A percentile compares a stretch with the other conserved stretches of the same genome.
phyloP scores from a whole-genome alignment of 2,329 filamentous ascomycete species.

The Talaromyces piceae region DNA sequence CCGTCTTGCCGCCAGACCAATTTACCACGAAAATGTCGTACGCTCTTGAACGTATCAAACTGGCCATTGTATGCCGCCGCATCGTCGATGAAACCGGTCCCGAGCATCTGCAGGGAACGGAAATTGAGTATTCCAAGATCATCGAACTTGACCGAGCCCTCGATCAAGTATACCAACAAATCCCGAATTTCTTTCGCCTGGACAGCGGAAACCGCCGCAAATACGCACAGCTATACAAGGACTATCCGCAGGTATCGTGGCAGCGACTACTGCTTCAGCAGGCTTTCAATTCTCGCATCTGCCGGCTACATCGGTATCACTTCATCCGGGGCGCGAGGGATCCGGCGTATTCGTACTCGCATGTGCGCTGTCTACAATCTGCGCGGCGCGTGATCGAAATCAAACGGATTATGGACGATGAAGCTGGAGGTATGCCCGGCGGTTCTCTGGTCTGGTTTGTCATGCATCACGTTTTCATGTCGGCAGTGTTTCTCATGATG shows the following conservation, averaged over 20 bases:
- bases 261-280: conserved; percentile 31
- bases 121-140: conserved; percentile 30
- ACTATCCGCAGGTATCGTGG: conserved; percentile 24
- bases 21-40: conserved; percentile 41
- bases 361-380: conserved; percentile 30
- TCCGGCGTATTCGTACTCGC: conserved; percentile 30
- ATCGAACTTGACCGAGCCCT: conserved; percentile 31
- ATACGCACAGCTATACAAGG: conserved; percentile 22
- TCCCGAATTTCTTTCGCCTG: conserved; percentile 32
- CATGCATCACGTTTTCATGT: conserved; percentile 36
- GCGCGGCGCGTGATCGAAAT: conserved; percentile 32
- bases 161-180: conserved; percentile 20
- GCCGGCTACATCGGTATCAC: conserved; percentile 34
- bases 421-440: conserved; percentile 18
- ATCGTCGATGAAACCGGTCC: conserved; percentile 32
- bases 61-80: conserved; percentile 34
- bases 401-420: conserved; percentile 27
- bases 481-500: conserved; percentile 32
- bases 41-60: conserved; percentile 35
- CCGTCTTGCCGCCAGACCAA: conserved; percentile 20
- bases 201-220: conserved; percentile 23
- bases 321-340: conserved; percentile 32
- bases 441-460: conserved; percentile 25
- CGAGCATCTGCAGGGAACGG: conserved; percentile 18
- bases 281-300: conserved; percentile 28